A percentile compares a stretch with the other conserved stretches of the same genome.
Conservation (phyloP, 768 basidiomycete species). For the Steccherinum ochraceum region DNA sequence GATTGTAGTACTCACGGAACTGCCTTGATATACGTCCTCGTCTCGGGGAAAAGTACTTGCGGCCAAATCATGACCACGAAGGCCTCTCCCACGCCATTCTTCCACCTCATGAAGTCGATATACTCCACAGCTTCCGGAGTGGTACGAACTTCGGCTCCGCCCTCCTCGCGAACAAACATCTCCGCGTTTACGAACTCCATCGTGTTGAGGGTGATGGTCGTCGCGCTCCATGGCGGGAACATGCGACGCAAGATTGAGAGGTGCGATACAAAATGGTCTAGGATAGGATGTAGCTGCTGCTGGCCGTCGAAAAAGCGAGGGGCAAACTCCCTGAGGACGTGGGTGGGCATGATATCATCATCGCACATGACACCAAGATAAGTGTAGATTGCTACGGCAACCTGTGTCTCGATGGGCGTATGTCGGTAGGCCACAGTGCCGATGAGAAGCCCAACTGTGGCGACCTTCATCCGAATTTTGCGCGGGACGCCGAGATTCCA, state of each 20-base stretch:
- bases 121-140: neutral
- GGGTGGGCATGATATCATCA: conserved; percentile 11
- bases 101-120: neutral
- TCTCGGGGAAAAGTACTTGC: conserved; percentile 1
- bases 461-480: too few relatives aligned
- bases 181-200: conserved; percentile 29
- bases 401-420: neutral
- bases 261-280: conserved; percentile 23
- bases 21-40: neutral
- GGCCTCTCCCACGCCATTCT: neutral
- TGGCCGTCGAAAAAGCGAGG: neutral
- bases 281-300: conserved; percentile 9
- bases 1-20: conserved; percentile 5
- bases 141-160: neutral
- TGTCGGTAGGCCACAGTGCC: too few relatives aligned
- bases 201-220: conserved; percentile 29
- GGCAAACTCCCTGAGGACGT: neutral
- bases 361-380: conserved; percentile 38
- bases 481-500: too few relatives aligned
- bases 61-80: conserved; percentile 2
- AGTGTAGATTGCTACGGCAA: conserved; percentile 19
- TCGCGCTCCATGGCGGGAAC: conserved; percentile 24
- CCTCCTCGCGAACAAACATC: conserved; percentile 24
- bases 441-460: too few relatives aligned
- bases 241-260: conserved; percentile 22